phyloP scores from a whole-genome alignment of 192 early-diverging fungal genomes.

The Coemansia reversa region DNA sequence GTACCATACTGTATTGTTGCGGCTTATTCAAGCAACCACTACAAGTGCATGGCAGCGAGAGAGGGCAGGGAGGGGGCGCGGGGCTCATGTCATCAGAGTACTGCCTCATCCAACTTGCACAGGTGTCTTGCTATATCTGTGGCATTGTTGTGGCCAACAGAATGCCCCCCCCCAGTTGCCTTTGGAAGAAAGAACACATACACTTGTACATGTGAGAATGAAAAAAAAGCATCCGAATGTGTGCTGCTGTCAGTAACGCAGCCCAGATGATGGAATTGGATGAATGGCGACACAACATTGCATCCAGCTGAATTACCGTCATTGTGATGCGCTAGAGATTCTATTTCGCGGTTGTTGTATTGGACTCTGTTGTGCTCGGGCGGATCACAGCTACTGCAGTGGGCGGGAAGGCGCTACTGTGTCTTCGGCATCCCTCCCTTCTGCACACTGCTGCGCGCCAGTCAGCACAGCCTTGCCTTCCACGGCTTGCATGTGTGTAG shows the following conservation, averaged over 20 bases:
- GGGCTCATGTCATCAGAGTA: neutral
- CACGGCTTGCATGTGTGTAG: neutral
- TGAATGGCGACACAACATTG: neutral
- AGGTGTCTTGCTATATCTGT: neutral
- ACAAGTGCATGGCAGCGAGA: neutral
- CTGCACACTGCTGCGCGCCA: neutral
- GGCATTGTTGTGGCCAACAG: neutral
- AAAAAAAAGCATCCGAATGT: neutral
- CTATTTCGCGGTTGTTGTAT: neutral
- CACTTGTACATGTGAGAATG: neutral
- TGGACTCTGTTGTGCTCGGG: neutral
- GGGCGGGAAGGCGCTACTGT: neutral
- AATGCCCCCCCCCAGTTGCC: neutral
- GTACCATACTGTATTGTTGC: constrained; percentile 5
- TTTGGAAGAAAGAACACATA: neutral
- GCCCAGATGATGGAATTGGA: neutral
- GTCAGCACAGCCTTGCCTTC: neutral
- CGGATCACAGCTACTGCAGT: neutral
- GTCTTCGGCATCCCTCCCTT: neutral
- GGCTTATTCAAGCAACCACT: neutral
- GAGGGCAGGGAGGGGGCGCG: no score
- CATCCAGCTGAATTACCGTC: neutral
- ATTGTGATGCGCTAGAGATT: neutral
- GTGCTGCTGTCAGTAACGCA: neutral
- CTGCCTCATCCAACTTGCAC: neutral